Percentiles rank a stretch among this genome's conserved stretches.
phyloP scores from a whole-genome alignment of 2,329 filamentous ascomycete species.

The Diaporthe sp. region DNA sequence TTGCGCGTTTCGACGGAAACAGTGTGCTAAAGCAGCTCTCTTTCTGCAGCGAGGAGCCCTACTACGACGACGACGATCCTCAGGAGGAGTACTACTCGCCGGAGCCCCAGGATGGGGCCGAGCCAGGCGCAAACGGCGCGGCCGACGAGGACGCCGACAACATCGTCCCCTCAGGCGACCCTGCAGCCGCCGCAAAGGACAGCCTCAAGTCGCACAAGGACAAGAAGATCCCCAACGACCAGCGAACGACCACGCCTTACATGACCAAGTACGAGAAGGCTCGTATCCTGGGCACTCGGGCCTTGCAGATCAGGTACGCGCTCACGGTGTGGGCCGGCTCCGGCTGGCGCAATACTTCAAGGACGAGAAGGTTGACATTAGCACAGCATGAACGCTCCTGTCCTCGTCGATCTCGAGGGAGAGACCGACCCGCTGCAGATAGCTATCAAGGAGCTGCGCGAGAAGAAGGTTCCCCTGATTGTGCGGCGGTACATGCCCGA shows the following conservation, averaged over 20 bases:
- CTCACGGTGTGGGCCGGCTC: background rate
- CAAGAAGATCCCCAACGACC: conserved; percentile 91
- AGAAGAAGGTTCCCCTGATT: conserved; percentile 98
- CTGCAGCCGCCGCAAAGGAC: conserved; percentile 70
- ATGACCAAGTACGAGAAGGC: conserved; percentile 99
- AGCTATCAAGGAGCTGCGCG: conserved; percentile 94
- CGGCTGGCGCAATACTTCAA: background rate
- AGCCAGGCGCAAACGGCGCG: conserved; percentile 62
- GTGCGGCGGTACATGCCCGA: conserved; percentile 96
- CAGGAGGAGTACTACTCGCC: conserved; percentile 72
- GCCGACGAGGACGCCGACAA: conserved; percentile 71
- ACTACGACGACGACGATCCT: conserved; percentile 79
- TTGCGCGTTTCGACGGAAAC: conserved; percentile 43
- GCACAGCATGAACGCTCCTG: conserved; percentile 93
- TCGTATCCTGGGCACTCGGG: conserved; percentile 91
- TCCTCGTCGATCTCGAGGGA: conserved; percentile 95
- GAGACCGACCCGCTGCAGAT: conserved; percentile 98
- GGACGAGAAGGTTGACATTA: conserved; percentile 44
- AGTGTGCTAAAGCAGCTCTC: conserved; percentile 48
- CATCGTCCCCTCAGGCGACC: conserved; percentile 73
- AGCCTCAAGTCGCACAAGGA: conserved; percentile 73
- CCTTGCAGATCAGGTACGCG: conserved; percentile 91
- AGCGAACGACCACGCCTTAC: conserved; percentile 94
- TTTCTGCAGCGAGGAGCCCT: conserved; percentile 73
- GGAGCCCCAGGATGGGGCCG: conserved; percentile 66